Conservation (phyloP, 495 filamentous ascomycete genomes). For the Friedmanniomyces endolithicus region DNA sequence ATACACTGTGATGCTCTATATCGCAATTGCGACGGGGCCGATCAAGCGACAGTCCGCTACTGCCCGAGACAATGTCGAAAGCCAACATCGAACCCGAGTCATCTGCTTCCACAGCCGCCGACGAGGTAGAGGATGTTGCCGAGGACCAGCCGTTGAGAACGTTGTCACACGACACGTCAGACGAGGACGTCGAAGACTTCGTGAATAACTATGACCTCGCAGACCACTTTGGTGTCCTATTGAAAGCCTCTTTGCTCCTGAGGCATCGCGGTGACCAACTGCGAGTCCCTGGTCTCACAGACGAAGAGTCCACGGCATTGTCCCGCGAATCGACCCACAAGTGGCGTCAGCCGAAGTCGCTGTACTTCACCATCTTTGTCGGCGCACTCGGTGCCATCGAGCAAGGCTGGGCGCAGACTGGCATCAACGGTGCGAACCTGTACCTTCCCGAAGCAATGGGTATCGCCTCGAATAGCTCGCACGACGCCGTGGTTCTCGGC, state of each 20-base stretch:
- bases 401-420: constrained; percentile 16
- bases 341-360: constrained; percentile 6
- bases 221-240: neutral
- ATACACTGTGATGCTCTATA: too few relatives aligned
- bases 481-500: constrained; percentile 5
- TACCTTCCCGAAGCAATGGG: constrained; percentile 3
- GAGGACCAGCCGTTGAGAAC: neutral
- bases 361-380: constrained; percentile 17
- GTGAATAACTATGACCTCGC: neutral
- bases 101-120: neutral
- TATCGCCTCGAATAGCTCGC: neutral
- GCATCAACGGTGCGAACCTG: constrained; percentile 18
- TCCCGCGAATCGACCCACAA: constrained; percentile 6
- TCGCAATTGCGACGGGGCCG: too few relatives aligned
- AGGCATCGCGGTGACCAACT: neutral
- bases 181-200: neutral
- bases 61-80: neutral
- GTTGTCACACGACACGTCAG: neutral
- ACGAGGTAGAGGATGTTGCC: neutral
- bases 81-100: neutral
- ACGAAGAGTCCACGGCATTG: neutral
- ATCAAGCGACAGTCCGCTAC: too few relatives aligned
- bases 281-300: neutral
- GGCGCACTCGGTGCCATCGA: constrained; percentile 14
- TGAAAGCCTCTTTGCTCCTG: neutral